Conservation (phyloP, 306 rosid genomes). For the Betula pendula region DNA sequence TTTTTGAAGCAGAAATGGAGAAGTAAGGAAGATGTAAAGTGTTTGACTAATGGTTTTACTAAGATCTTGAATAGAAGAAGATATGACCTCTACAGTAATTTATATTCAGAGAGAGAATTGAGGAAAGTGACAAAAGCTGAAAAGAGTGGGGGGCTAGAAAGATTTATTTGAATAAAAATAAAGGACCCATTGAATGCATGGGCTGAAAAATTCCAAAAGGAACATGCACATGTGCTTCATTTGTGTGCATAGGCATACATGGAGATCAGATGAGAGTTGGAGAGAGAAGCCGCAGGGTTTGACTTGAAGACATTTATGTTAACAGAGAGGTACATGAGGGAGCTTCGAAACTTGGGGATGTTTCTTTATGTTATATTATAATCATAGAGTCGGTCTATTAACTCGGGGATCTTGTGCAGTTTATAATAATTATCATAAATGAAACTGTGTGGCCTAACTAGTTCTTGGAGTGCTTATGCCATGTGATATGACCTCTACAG, state of each 20-base stretch:
- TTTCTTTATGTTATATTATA: neutral
- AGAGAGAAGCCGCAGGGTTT: neutral
- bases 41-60: conserved; percentile 19
- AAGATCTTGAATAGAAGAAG: conserved; percentile 11
- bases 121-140: neutral
- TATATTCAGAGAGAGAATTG: conserved; percentile 15
- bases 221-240: neutral
- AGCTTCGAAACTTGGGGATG: neutral
- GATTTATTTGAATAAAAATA: neutral
- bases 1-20: conserved; percentile 16
- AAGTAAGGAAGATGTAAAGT: conserved; percentile 12
- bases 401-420: neutral
- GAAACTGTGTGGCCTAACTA: neutral
- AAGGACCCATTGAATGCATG: neutral
- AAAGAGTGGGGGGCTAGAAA: neutral
- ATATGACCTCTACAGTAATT: conserved; percentile 10
- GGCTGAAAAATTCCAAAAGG: neutral
- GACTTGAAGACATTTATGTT: neutral
- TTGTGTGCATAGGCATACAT: neutral
- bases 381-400: neutral
- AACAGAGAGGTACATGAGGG: neutral
- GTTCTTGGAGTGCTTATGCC: neutral
- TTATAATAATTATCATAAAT: neutral
- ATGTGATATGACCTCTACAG: conserved; percentile 3
- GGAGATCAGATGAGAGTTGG: too few species aligned